Evolutionary conservation across 148 eudicot genomes (phyloP), one percentile per base, ranked within the genome.

Genomic region (Dianthus caryophyllus): DNA sequence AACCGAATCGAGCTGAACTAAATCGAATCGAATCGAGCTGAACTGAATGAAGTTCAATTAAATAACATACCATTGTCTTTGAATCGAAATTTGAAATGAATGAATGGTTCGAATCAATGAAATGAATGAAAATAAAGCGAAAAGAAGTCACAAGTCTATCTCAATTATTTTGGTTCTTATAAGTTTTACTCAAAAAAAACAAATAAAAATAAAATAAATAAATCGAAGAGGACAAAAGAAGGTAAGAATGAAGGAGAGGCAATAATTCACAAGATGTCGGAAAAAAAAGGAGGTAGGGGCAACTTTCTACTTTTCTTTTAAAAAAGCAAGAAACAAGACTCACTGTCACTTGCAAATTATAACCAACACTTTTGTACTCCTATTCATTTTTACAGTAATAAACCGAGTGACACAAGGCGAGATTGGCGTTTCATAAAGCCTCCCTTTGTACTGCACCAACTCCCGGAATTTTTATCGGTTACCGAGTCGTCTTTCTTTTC

Each of bases 361-460:
- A 58, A 58, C 13, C 30, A n/a, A n/a, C 43, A 58, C 63, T 60
- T 60, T 60, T 33, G 22, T 33, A 36, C 46, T 26, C n/a, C n/a
- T n/a, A n/a, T n/a, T n/a, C n/a, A n/a, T n/a, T n/a, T n/a, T n/a
- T n/a, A n/a, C n/a, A n/a, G n/a, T n/a, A n/a, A n/a, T n/a, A 29
- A 46, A 7, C 21, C 9, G 59, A 71, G 70, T 71, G 61, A 76
- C 69, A 70, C 61, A 72, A 72, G 83, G 83, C 88, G 83, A 76
- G 76, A 84, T 79, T 84, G 78, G 38, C 85, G 79, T 77, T 83
- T 66, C 69, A 83, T 66, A 41, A 65, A 18, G 43, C 16, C 25
- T 33, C 64, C 17, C 10, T 29, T 56, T 12, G 33, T 17, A 9
- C 36, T 26, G 7, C 18, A 26, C 6, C 22, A 54, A 6, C 30